A percentile compares a stretch with the other conserved stretches of the same genome.
phyloP scores from a whole-genome alignment of 768 basidiomycete genomes.

The Dacryopinax primogenitus region DNA sequence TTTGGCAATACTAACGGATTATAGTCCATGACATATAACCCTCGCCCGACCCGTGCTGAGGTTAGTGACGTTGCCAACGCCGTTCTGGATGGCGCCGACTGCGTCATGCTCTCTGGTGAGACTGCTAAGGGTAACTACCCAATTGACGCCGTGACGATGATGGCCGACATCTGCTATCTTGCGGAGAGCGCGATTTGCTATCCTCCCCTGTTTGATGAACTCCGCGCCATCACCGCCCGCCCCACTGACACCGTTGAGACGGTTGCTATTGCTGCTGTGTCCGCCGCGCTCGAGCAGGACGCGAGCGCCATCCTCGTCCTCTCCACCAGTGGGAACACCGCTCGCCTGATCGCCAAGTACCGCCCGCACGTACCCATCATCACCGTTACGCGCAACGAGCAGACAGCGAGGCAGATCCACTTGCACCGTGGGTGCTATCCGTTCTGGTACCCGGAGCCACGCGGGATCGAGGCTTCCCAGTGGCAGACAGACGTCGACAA shows the following conservation, averaged over 20 bases:
- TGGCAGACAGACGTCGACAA: constrained; percentile 77
- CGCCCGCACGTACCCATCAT: constrained; percentile 87
- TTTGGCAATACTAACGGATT: constrained; percentile 10
- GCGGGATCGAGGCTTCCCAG: constrained; percentile 72
- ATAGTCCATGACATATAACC: constrained; percentile 99
- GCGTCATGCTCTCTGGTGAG: constrained; percentile 99
- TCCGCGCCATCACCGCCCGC: constrained; percentile 61
- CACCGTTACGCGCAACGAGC: constrained; percentile 90
- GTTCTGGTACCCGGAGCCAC: constrained; percentile 91
- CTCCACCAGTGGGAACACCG: constrained; percentile 93
- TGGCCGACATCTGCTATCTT: constrained; percentile 97
- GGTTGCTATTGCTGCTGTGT: constrained; percentile 88
- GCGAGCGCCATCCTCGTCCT: constrained; percentile 92
- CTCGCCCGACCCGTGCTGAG: constrained; percentile 95
- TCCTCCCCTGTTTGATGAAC: constrained; percentile 82
- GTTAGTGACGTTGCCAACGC: constrained; percentile 99
- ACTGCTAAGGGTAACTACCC: constrained; percentile 97
- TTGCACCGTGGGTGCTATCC: constrained; percentile 94
- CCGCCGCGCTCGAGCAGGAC: constrained; percentile 87
- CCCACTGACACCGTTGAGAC: constrained; percentile 95
- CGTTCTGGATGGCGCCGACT: constrained; percentile 95
- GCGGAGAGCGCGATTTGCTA: constrained; percentile 95
- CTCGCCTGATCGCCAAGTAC: constrained; percentile 92
- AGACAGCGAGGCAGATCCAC: constrained; percentile 93
- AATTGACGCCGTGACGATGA: constrained; percentile 92